Evolutionary conservation across 2,329 filamentous ascomycete species (phyloP).

Genomic region (Penicillium crustosum): DNA sequence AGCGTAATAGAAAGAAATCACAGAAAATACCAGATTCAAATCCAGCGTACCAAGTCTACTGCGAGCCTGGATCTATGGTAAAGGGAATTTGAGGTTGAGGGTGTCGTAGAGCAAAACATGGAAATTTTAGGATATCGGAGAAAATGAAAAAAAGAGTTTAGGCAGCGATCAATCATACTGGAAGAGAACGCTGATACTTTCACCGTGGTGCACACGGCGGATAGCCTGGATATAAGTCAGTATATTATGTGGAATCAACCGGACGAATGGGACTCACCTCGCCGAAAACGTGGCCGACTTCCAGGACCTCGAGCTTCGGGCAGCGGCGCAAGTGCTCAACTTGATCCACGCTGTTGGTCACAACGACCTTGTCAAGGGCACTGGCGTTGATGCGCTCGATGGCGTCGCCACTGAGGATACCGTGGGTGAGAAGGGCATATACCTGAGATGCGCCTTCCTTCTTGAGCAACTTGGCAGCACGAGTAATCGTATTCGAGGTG

Average conservation of each 20-base stretch:
- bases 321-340: constrained; percentile 74
- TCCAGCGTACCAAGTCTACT: constrained; percentile 23
- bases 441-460: constrained; percentile 86
- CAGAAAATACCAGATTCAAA: constrained; percentile 20
- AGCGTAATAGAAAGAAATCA: constrained; percentile 11
- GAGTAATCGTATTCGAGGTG: constrained; percentile 94
- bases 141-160: constrained; percentile 4
- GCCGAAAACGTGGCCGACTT: constrained; percentile 84
- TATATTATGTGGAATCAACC: constrained; percentile 7
- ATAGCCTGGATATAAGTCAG: constrained; percentile 62
- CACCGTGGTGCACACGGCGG: constrained; percentile 91
- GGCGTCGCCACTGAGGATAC: constrained; percentile 90
- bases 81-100: constrained; percentile 3
- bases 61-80: constrained; percentile 13
- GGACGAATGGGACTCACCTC: constrained; percentile 58
- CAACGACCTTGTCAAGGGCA: constrained; percentile 86
- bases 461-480: constrained; percentile 94
- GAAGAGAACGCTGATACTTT: constrained; percentile 95
- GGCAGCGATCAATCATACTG: constrained; percentile 64
- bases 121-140: constrained; percentile 9
- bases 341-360: constrained; percentile 94
- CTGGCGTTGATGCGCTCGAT: constrained; percentile 93
- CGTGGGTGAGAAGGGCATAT: constrained; percentile 90
- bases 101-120: background rate
- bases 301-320: constrained; percentile 86